These are phyloP conservation scores for Kodamaea neixiangensis DNA, from an alignment of 805 yeast genomes.

Conservation along the genomic window DNA sequence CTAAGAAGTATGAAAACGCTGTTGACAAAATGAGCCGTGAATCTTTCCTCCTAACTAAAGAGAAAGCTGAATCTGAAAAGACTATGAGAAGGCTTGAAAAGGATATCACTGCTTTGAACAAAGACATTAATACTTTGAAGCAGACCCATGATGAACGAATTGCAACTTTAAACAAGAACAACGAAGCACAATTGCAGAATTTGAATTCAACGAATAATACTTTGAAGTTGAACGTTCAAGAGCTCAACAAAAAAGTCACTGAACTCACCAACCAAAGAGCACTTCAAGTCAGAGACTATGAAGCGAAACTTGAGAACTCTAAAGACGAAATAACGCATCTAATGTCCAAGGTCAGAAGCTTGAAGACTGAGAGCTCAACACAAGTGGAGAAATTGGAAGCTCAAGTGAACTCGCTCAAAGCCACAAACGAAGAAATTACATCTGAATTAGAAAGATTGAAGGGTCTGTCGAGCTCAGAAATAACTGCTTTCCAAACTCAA, in stretches of 20 bases:
- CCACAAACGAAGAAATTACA: neutral
- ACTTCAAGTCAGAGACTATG: conserved; percentile 17
- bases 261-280: conserved; percentile 14
- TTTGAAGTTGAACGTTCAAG: conserved; percentile 23
- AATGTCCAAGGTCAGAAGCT: conserved; percentile 39
- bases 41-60: conserved; percentile 62
- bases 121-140: conserved; percentile 36
- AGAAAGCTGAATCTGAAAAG: conserved; percentile 53
- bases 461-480: neutral
- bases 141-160: conserved; percentile 22
- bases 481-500: neutral
- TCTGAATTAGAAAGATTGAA: conserved; percentile 1
- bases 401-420: neutral
- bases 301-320: conserved; percentile 27
- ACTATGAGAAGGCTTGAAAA: conserved; percentile 45
- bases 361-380: neutral
- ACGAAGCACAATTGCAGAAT: conserved; percentile 15
- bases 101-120: conserved; percentile 31
- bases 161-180: conserved; percentile 22
- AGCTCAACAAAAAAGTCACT: conserved; percentile 21
- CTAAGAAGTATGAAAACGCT: conserved; percentile 76
- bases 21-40: conserved; percentile 90
- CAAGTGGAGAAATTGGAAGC: conserved; percentile 3
- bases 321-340: conserved; percentile 37
- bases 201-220: conserved; percentile 3